Evolutionary conservation across 1,139 yeast genomes (phyloP), one percentile per base, ranked within the genome.

Genomic region (Pneumocystis sp.): DNA sequence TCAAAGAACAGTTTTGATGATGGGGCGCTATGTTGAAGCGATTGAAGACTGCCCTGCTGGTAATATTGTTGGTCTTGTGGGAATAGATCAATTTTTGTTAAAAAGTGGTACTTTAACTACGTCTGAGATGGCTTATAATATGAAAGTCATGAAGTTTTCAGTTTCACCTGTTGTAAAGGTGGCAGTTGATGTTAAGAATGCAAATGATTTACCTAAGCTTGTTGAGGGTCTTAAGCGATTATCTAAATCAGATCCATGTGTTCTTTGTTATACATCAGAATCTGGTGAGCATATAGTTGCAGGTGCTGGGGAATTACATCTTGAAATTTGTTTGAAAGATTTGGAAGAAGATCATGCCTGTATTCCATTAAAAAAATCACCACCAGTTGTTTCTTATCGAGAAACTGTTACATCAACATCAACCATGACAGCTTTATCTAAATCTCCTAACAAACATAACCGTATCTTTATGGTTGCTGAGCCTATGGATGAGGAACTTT

Each of bases 401-500:
- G 98, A 93, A 85, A 93, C 97, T 71, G 97, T 91, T 78, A 86
- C 85, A 77, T 86, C 81, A 76, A 95, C 87, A 82, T 91, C 97
- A 69, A 85, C 95, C 76, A 93, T 89, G 87, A 84, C 83, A 77
- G 97, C 98, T 76, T 85, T 93, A 77, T 91, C 98, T 73, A 93
- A 93, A 85, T 93, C 98, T 80, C 97, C 97, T 81, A 93, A 93
- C 95, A 93, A 93, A 90, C 98, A 93, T 84, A 93, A 93, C 96
- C 93, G 98, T 88, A 86, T 93, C 79, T 93, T 89, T 86, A 86
- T 91, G 79, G 89, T 87, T 84, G 97, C 97, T 80, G 85, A 87
- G 81, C 97, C 98, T 79, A 80, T 93, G 73, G 88, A 85, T 74
- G 97, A 93, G 83, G 97, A 93, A 83, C 86, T 86, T 74, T 81